These are phyloP conservation scores for Phytophthora melonis DNA, from an alignment of 352 stramenopile genomes.

Conservation along the genomic window DNA sequence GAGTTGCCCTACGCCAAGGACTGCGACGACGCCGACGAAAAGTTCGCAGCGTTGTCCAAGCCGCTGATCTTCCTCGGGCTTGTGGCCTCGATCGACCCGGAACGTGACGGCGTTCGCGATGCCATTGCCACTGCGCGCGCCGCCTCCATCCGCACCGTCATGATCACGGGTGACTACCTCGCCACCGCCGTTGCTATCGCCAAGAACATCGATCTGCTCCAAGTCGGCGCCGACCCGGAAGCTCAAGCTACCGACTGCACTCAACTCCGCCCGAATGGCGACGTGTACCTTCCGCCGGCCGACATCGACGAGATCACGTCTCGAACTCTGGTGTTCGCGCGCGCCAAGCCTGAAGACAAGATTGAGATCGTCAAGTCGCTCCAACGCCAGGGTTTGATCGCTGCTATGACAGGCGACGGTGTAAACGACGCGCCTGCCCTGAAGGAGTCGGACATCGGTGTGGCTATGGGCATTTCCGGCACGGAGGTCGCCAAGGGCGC, in stretches of 20 bases:
- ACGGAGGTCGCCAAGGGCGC: constrained; percentile 98
- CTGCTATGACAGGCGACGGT: constrained; percentile 98
- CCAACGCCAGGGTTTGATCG: constrained; percentile 88
- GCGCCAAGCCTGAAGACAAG: constrained; percentile 96
- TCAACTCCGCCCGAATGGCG: constrained; percentile 53
- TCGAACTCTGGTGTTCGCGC: constrained; percentile 93
- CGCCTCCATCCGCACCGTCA: constrained; percentile 81
- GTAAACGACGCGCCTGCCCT: constrained; percentile 98
- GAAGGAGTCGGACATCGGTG: constrained; percentile 96
- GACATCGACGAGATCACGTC: constrained; percentile 92
- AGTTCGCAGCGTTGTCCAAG: constrained; percentile 72
- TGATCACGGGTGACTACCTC: constrained; percentile 97
- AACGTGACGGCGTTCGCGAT: constrained; percentile 67
- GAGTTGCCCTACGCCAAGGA: constrained; percentile 54
- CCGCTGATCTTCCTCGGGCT: constrained; percentile 93
- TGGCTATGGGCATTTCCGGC: constrained; percentile 98
- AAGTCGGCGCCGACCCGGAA: constrained; percentile 63
- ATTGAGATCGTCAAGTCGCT: constrained; percentile 96
- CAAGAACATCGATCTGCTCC: constrained; percentile 93
- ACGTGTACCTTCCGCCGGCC: constrained; percentile 66
- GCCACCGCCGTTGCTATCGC: constrained; percentile 96
- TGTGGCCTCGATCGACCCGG: constrained; percentile 92
- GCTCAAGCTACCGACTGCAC: constrained; percentile 82
- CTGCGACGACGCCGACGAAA: constrained; percentile 72
- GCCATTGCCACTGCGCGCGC: constrained; percentile 54